These are phyloP conservation scores for Pontederia crassipes DNA, from an alignment of 176 grass and related monocot species.

Conservation along the genomic window DNA sequence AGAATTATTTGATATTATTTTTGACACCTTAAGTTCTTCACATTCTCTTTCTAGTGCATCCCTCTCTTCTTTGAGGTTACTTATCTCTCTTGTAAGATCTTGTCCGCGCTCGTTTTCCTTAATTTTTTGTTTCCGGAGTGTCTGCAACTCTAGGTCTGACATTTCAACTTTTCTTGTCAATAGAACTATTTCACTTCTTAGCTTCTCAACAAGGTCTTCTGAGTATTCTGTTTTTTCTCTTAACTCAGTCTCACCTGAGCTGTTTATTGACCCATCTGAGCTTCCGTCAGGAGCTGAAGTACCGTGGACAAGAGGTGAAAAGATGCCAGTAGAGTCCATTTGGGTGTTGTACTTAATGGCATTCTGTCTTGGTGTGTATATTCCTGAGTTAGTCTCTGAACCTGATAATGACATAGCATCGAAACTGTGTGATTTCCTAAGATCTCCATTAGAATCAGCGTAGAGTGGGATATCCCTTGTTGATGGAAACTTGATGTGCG, in stretches of 20 bases:
- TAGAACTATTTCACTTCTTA: slow-evolving; percentile 55
- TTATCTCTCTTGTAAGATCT: slow-evolving; percentile 70
- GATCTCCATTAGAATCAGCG: slow-evolving; percentile 32
- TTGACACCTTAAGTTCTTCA: slow-evolving; percentile 39
- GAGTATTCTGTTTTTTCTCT: slow-evolving; percentile 23
- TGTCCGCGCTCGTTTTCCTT: slow-evolving; percentile 82
- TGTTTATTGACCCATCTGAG: slow-evolving; percentile 76
- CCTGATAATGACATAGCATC: slow-evolving; percentile 57
- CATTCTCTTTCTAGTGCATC: slow-evolving; percentile 73
- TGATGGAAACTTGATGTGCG: slow-evolving; percentile 47
- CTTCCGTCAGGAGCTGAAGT: slow-evolving; percentile 74
- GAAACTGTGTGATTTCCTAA: slow-evolving; percentile 56
- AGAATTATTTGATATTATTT: slow-evolving; percentile 37
- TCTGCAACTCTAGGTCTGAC: slow-evolving; percentile 91
- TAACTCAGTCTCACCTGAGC: slow-evolving; percentile 66
- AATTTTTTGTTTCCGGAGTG: slow-evolving; percentile 74
- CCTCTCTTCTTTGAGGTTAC: slow-evolving; percentile 62
- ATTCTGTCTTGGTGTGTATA: slow-evolving; percentile 53
- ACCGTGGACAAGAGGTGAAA: slow-evolving; percentile 52
- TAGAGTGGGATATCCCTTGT: slow-evolving; percentile 32
- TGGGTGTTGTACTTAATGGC: slow-evolving; percentile 36
- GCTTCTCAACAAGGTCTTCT: slow-evolving; percentile 73
- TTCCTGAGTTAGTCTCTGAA: slow-evolving; percentile 70
- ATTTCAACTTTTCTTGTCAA: slow-evolving; percentile 71
- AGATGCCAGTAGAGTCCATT: slow-evolving; percentile 33